Base-by-base conservation (phyloP, 345 rosid genomes). In the Euphorbia pulcherrima region DNA sequence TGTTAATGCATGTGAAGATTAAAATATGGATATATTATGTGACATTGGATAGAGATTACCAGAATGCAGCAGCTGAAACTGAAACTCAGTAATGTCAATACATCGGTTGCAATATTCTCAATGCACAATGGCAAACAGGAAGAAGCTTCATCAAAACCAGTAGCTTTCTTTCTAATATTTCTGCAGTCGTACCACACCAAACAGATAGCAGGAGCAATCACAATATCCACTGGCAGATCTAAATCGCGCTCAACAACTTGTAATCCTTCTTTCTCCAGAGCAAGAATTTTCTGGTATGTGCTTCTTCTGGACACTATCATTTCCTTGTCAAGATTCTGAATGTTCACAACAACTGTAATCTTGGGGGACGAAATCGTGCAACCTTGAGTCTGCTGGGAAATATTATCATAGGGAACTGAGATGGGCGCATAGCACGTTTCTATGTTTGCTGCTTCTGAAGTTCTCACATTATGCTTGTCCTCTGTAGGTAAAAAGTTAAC, bases 241-340 rank as follows among this genome's bases (percentile, higher is more conserved):
- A 88, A 75, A 79, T 94, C 99, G 44, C 92, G 90, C 81, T 91
- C 99, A 72, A 91, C 83, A 55, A 94, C 88, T 81, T 88, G 96
- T 74, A 74, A 74, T 72, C 96, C 96, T 72, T 77, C 85, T 81
- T 88, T 86, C 84, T 94, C 97, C 85, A 84, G 72, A 59, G 87
- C 93, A 69, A 94, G 84, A 74, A 94, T 80, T 79, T 79, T 91
- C 57, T 88, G 88, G 68, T 94, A 89, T 20, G 93, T 81, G 69
- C 87, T 78, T 85, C 97, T 88, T 81, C 96, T 84, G 68, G 96
- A 89, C 64, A 86, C 76, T 71, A 89, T 86, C 97, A 88, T 89
- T 78, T 85, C 97, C 75, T 87, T 89, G 29, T 84, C 88, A 74
- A 82, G 64, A 81, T 65, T 81, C 80, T 82, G 88, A 62, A 95